phyloP scores from a whole-genome alignment of 805 yeast species.

The Candida namnaoensis region DNA sequence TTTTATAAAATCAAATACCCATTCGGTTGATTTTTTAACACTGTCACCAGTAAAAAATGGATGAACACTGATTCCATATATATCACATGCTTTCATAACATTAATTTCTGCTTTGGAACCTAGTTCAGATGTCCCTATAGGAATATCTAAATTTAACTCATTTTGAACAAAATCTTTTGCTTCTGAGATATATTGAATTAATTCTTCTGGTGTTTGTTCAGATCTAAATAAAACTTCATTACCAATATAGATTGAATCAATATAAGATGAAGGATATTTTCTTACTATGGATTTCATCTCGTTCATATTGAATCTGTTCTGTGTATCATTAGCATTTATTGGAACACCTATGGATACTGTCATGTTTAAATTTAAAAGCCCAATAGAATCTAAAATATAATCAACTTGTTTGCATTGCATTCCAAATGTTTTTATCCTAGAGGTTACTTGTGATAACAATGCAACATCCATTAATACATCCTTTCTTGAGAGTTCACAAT shows the following conservation, averaged over 20 bases:
- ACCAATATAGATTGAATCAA: conserved; percentile 50
- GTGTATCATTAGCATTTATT: conserved; percentile 38
- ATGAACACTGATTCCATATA: conserved; percentile 56
- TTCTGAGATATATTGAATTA: conserved; percentile 32
- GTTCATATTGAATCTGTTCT: conserved; percentile 36
- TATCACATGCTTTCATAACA: conserved; percentile 37
- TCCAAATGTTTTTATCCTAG: conserved; percentile 48
- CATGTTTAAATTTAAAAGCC: conserved; percentile 40
- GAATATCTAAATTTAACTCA: conserved; percentile 28
- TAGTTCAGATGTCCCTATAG: conserved; percentile 57
- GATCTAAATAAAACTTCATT: conserved; percentile 53
- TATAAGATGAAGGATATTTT: conserved; percentile 33
- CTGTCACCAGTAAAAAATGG: conserved; percentile 58
- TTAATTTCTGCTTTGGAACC: conserved; percentile 35
- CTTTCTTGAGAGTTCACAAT: conserved; percentile 38
- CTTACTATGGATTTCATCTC: conserved; percentile 32
- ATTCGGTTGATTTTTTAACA: conserved; percentile 36
- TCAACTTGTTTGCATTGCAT: conserved; percentile 54
- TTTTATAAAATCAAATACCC: conserved; percentile 43
- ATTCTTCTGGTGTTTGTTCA: conserved; percentile 30
- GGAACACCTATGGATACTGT: conserved; percentile 55
- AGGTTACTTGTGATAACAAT: conserved; percentile 47
- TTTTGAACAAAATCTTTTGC: conserved; percentile 28
- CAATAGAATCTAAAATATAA: conserved; percentile 43
- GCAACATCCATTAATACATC: conserved; percentile 52